phyloP scores from a whole-genome alignment of 2,329 filamentous ascomycete genomes.

The Venturia nashicola region DNA sequence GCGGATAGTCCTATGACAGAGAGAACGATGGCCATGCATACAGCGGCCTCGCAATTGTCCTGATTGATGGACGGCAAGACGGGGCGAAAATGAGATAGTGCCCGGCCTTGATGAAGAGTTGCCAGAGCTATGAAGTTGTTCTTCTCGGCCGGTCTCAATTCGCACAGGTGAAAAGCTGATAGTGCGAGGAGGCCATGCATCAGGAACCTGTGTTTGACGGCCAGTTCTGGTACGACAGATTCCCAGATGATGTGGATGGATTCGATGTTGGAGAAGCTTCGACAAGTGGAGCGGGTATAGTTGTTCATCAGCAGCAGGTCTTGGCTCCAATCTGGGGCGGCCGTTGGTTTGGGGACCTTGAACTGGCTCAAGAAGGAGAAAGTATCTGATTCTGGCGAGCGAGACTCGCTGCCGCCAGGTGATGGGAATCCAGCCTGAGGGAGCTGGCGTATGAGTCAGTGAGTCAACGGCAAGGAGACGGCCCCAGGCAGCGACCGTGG shows the following conservation, averaged over 20 bases:
- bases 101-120: not conserved
- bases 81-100: not conserved
- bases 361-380: not conserved
- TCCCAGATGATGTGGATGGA: not conserved
- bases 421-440: not conserved
- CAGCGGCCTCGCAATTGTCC: not conserved
- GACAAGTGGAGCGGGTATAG: not conserved
- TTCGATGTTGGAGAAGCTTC: not conserved
- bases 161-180: not conserved
- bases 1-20: not conserved
- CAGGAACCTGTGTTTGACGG: not conserved
- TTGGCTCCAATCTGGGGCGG: not conserved
- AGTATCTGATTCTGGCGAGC: not conserved
- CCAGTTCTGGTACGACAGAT: not conserved
- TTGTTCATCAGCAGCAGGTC: not conserved
- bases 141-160: not conserved
- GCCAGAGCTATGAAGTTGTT: not conserved
- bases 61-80: not conserved
- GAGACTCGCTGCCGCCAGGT: not conserved
- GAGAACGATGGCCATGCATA: not conserved
- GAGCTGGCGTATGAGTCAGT: not conserved
- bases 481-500: not conserved
- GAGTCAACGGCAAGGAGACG: not conserved
- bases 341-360: not conserved
- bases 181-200: constrained; percentile 2